These are phyloP conservation scores for Annona cherimola DNA, from an alignment of 164 flowering plant genomes.

Conservation along the genomic window DNA sequence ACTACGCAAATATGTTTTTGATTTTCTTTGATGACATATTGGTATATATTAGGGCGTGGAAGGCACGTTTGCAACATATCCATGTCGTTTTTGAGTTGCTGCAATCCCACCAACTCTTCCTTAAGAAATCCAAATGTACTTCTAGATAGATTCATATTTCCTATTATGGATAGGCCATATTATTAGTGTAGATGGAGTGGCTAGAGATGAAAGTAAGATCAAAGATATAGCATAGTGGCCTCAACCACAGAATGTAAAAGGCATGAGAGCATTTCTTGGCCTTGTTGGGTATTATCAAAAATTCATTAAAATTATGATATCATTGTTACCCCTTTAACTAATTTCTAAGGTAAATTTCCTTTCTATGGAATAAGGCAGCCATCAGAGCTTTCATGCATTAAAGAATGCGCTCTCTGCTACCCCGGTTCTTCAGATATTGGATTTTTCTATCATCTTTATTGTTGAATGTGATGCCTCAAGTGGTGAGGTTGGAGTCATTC, in stretches of 20 bases:
- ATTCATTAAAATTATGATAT: conserved; percentile 3
- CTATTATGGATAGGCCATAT: not conserved
- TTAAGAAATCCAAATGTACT: no score
- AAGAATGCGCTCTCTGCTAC: no score
- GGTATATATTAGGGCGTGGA: not conserved
- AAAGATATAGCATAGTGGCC: not conserved
- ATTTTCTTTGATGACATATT: not conserved
- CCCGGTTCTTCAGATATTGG: no score
- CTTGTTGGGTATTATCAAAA: conserved; percentile 8
- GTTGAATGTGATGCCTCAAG: no score
- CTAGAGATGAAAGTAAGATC: not conserved
- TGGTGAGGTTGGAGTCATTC: no score
- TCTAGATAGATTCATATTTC: not conserved
- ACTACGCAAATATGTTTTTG: not conserved
- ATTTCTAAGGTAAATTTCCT: not conserved
- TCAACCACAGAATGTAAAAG: not conserved
- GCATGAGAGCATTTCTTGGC: not conserved
- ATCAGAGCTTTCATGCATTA: not conserved
- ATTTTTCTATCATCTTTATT: no score
- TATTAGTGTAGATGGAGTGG: not conserved
- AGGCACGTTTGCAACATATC: not conserved
- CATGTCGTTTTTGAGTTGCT: no score
- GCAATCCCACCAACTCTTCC: no score
- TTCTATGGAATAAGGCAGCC: not conserved
- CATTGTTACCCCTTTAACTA: not conserved